Base-by-base conservation (phyloP, 495 filamentous ascomycete genomes). In the Aspergillus coremiiformis region DNA sequence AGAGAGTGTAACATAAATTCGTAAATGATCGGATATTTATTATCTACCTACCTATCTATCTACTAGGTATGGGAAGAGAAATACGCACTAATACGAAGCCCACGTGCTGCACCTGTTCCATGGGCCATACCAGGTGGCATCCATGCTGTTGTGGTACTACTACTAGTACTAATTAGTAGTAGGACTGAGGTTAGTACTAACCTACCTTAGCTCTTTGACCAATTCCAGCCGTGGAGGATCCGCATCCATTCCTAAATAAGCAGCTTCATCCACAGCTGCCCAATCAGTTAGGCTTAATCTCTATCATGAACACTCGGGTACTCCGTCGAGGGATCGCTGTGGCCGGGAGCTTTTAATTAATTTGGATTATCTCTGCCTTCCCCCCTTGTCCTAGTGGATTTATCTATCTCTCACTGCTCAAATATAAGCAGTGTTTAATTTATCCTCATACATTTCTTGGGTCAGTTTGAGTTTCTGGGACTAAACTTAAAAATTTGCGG, bases 261-360 rank as follows among this genome's bases (percentile, higher is more conserved):
- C 52, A 58, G 41, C 41, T 53, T n/a, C n/a, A n/a, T n/a, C 59
- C 43, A 46, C 23, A 48, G 27, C 42, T 58, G 55, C 43, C 59
- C 55, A 61, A 61, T 55, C 11, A 15, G 41, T 19, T 39, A 23
- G 55, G 55, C 30, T 56, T 61, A 61, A 55, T 8, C 12, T 42
- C 7, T 37, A 47, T 27, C 44, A 14, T 27, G 23, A 37, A 43
- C 49, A 50, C 49, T 29, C 42, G 53, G 52, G 54, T 45, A 60
- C 41, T 49, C 47, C 37, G 2, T 41, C 6, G n/a, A 14, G 6
- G 37, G 17, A 3, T 21, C 3, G 21, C 37, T 21, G 2, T 10
- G 5, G n/a, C 17, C 9, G 11, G 19, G 19, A 49, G 47, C n/a
- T n/a, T 35, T 35, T 4, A 35, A 20, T 47, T 11, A 39, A 39